Evolutionary conservation across 148 eudicot species (phyloP), one percentile per base, ranked within the genome.

Genomic region (Arbutus unedo): DNA sequence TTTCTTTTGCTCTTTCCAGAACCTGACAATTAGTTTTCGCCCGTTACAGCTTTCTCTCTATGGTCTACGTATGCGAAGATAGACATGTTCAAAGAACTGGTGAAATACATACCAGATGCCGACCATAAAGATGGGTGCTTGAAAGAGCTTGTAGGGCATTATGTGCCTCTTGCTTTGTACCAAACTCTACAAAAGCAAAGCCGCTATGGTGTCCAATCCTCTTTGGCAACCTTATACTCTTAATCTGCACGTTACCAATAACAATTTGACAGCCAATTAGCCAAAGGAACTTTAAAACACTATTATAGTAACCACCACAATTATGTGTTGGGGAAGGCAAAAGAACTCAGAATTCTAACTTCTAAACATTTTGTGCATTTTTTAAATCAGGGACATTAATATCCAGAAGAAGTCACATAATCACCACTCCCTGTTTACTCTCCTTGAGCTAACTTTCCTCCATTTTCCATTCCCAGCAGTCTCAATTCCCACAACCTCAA

Each of bases 131-230:
- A 86, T 96, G 99, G 74, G 99, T 93, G 84, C 78, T 94, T 38
- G 98, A 89, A 84, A 96, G 97, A 77, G 97, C 93, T 88, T 91
- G 82, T 73, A 96, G 89, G 41, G 99, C 99, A 87, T 94, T 96
- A 82, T 91, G 86, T 19, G 99, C 91, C 89, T 96, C 99, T 88
- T 96, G 98, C 87, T 96, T 96, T 2, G 99, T 92, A 45, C 92
- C 92, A 83, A 83, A 96, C 89, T 94, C 98, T 55, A 96, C 97
- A 75, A 96, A 96, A 38, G 95, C 99, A 90, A 94, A 96, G 48
- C 99, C 99, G 86, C 99, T 91, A 77, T 96, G 99, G 85, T 94
- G 90, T 67, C 95, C 97, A 23, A 85, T 87, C 83, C 88, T 89
- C 91, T 82, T 92, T 77, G 99, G 99, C 82, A 96, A 91, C 88